Conservation (phyloP, 306 rosid genomes). For the Neltuma alba region DNA sequence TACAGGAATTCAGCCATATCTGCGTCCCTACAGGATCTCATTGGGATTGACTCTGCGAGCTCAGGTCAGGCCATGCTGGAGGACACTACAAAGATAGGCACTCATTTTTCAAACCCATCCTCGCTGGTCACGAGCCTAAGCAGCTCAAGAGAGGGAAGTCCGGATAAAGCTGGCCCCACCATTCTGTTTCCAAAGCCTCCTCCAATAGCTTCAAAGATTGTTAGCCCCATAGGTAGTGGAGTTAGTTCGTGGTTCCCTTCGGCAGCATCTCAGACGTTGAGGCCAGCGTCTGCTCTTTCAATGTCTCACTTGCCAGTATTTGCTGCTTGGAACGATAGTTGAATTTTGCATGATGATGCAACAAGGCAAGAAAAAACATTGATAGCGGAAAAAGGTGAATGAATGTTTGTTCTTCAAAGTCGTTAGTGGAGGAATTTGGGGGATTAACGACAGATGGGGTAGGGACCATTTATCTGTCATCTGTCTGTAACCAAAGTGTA, state of each 20-base stretch:
- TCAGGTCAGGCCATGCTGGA: constrained; percentile 42
- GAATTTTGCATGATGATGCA: constrained; percentile 45
- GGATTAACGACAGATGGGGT: constrained; percentile 38
- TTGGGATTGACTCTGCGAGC: constrained; percentile 58
- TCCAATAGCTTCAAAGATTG: constrained; percentile 52
- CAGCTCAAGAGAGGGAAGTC: constrained; percentile 86
- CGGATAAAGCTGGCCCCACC: constrained; percentile 65
- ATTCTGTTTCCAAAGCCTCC: constrained; percentile 56
- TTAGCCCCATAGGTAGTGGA: constrained; percentile 37
- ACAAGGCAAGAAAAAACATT: not conserved
- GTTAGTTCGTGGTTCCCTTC: constrained; percentile 76
- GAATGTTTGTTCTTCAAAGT: constrained; percentile 30
- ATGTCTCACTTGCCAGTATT: constrained; percentile 84
- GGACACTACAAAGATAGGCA: constrained; percentile 46
- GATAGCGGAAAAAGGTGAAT: constrained; percentile 15
- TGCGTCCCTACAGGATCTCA: constrained; percentile 64
- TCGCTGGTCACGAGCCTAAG: constrained; percentile 79
- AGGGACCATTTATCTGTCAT: constrained; percentile 54
- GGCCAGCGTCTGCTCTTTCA: constrained; percentile 66
- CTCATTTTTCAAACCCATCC: constrained; percentile 75
- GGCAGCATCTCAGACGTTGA: constrained; percentile 52
- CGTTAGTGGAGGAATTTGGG: constrained; percentile 53
- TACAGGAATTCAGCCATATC: constrained; percentile 53
- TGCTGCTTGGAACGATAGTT: constrained; percentile 88
- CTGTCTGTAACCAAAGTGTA: constrained; percentile 44